Conservation (phyloP, 2,329 filamentous ascomycete species). For the Fusarium siculi region DNA sequence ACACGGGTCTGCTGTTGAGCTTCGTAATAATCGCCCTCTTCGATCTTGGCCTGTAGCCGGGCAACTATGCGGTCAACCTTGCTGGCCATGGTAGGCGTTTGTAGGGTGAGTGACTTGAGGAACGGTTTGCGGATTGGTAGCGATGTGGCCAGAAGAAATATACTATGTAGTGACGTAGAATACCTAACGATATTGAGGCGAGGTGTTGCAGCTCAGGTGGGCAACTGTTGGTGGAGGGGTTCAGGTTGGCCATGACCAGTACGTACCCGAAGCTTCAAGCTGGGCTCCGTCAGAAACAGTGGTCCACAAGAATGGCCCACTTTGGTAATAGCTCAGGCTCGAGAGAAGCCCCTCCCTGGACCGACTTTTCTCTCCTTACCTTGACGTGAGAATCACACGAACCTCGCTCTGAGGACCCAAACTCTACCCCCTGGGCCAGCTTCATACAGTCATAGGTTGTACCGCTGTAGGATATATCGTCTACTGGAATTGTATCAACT, state of each 20-base stretch:
- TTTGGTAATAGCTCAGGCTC: conserved; percentile 3
- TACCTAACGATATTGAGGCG: conserved; percentile 22
- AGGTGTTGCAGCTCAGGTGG: conserved; percentile 20
- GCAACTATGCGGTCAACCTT: conserved; percentile 63
- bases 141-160: background rate
- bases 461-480: background rate
- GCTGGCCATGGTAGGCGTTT: conserved; percentile 49
- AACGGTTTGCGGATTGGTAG: background rate
- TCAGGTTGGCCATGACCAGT: conserved; percentile 22
- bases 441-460: too few species aligned
- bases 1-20: conserved; percentile 98
- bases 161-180: conserved; percentile 32
- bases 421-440: background rate
- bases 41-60: conserved; percentile 84
- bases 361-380: background rate
- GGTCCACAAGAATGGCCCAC: conserved; percentile 14
- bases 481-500: background rate
- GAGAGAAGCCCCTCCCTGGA: background rate
- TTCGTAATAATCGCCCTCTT: conserved; percentile 95
- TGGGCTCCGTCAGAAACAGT: background rate
- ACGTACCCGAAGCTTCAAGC: conserved; percentile 26
- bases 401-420: background rate
- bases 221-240: conserved; percentile 33
- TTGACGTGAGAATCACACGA: background rate
- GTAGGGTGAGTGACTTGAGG: background rate